Conservation (phyloP, 2,329 filamentous ascomycete genomes). For the Colletotrichum limetticola region DNA sequence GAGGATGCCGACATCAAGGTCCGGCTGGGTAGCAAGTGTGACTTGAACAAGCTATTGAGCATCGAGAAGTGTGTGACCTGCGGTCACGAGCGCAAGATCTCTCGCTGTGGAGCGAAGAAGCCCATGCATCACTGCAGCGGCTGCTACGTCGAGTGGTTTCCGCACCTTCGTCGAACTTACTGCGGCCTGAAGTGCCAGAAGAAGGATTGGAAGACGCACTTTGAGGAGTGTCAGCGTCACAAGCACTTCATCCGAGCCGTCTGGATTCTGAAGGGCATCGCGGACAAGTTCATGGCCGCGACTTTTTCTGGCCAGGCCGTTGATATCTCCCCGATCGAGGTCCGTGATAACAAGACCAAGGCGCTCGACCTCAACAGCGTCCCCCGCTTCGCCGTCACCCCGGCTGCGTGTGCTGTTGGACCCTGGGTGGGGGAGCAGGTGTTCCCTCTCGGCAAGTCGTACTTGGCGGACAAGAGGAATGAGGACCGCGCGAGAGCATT, state of each 20-base stretch:
- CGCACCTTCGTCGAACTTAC: constrained; percentile 16
- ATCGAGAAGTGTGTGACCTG: constrained; percentile 2
- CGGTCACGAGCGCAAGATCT: not conserved
- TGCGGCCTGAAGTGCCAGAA: constrained; percentile 26
- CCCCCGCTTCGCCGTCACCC: not conserved
- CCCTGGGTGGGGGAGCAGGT: constrained; percentile 17
- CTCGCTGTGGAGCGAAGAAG: not conserved
- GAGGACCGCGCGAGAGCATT: constrained; percentile 1
- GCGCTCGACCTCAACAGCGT: not conserved
- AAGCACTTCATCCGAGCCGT: constrained; percentile 29
- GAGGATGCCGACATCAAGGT: not conserved
- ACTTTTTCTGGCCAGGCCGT: constrained; percentile 15
- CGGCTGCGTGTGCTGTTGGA: not conserved
- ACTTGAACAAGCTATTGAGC: not conserved
- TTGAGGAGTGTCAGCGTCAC: constrained; percentile 18
- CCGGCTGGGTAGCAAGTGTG: not conserved
- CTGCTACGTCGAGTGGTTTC: constrained; percentile 14
- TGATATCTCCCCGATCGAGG: not conserved
- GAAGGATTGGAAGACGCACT: constrained; percentile 25
- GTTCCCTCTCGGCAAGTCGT: not conserved
- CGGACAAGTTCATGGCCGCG: constrained; percentile 13
- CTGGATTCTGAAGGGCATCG: constrained; percentile 10
- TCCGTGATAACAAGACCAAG: not conserved
- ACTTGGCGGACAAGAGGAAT: not conserved
- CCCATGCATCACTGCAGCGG: constrained; percentile 22